Base-by-base conservation (phyloP, 75 land plant genomes). In the Selaginella moellendorffii region DNA sequence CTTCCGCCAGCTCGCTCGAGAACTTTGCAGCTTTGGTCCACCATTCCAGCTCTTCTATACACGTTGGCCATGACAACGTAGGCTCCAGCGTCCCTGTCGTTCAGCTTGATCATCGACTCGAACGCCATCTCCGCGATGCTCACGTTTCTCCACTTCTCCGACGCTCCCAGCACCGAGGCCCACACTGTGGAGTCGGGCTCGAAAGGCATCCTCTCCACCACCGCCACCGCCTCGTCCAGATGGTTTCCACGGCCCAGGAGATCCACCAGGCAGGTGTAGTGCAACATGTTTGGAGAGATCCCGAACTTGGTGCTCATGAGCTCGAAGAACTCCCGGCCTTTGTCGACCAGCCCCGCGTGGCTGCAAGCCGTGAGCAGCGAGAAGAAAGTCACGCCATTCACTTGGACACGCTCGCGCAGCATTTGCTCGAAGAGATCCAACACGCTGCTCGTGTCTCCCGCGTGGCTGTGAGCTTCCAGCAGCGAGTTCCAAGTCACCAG, bases 211-310 rank as follows among this genome's bases (percentile, higher is more conserved):
- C 53, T 65, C 30, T 68, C 22, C 22, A 72, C 69, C n/a, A 77
- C 53, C 27, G 68, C 74, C 31, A 60, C 10, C 22, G 79, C 79
- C 54, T 77, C 74, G 27, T 65, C 71, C 14, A 77, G 52, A 1
- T 42, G 30, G 1, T 68, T 71, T 30, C 71, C 71, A n/a, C 75
- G 79, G 26, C 79, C 79, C 52, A 77, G 64, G 10, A 76, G 62
- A 58, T 76, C 74, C 65, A 77, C 71, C 72, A 73, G 54, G 63
- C 72, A 69, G 27, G 71, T 54, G 69, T 77, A 77, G 61, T 77
- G 79, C 46, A 61, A 21, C 8, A 28, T 30, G 0, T 9, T 31
- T 14, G 75, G 79, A 1, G n/a, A 23, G 61, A 77, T 58, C 27
- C 71, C 71, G 30, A 68, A 73, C 36, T 65, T 58, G 14, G 26